A percentile compares a stretch with the other conserved stretches of the same genome.
Evolutionary conservation across 2,329 filamentous ascomycete species (phyloP).

Genomic region (Fusarium sp.): DNA sequence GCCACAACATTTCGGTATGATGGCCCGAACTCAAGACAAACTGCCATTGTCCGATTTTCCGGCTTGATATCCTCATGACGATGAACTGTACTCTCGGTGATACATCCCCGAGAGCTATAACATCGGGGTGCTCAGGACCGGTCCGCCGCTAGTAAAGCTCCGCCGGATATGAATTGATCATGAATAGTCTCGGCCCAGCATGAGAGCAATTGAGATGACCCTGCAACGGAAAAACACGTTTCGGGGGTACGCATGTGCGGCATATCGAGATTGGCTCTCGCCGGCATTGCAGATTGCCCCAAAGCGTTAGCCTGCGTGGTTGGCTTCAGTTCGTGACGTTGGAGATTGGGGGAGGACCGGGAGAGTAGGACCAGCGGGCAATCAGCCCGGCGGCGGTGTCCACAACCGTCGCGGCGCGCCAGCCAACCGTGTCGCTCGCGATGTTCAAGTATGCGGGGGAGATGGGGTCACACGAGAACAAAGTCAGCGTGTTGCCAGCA

Average conservation of each 20-base stretch:
- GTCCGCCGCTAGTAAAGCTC: constrained; percentile 36
- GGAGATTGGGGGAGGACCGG: constrained; percentile 15
- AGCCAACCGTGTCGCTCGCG: constrained; percentile 47
- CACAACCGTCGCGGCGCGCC: constrained; percentile 33
- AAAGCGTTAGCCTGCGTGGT: constrained; percentile 29
- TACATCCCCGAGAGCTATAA: constrained; percentile 39
- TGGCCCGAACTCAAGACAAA: constrained; percentile 1
- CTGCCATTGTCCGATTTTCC: constrained; percentile 32
- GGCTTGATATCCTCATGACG: constrained; percentile 27
- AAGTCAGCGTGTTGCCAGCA: constrained; percentile 40
- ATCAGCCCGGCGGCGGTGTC: constrained; percentile 23
- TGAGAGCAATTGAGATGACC: constrained; percentile 19
- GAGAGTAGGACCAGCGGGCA: constrained; percentile 21
- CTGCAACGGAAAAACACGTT: constrained; percentile 14
- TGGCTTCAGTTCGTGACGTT: constrained; percentile 29
- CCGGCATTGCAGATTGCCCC: constrained; percentile 32
- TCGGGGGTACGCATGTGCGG: constrained; percentile 22
- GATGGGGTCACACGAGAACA: constrained; percentile 49
- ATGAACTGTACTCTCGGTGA: constrained; percentile 29
- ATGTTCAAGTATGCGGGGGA: constrained; percentile 47
- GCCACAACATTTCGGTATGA: background rate
- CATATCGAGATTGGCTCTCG: constrained; percentile 34
- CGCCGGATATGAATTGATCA: constrained; percentile 35
- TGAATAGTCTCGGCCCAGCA: constrained; percentile 26
- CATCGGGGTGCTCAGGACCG: constrained; percentile 13